Evolutionary conservation across 23 red algal species (phyloP), one percentile per base, ranked within the genome.

Genomic region (Agarophyton chilense): DNA sequence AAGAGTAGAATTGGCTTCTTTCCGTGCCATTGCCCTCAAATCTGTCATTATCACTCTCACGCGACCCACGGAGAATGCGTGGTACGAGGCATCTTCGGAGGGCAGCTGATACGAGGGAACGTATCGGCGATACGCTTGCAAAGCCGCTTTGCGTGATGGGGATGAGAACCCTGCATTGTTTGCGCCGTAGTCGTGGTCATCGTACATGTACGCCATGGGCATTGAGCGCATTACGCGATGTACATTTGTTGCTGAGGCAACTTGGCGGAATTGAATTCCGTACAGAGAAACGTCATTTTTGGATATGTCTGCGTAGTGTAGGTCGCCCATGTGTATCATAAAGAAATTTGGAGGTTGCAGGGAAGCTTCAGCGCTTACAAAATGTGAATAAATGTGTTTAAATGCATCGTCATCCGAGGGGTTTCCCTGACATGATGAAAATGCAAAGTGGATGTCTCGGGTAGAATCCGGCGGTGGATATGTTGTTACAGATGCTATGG

Each of bases 241-340:
- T 24, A 65, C 55, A 28, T 29, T 53, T 22, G 33, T 10, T 31
- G 50, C 26, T 46, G 68, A 49, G 22, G 79, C 50, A 34, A 90
- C 86, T n/a, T 43, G 17, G 1, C 24, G 49, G 10, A 79, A 32
- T 5, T 28, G 24, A 61, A 44, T 52, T 50, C 71, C 35, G 39
- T 55, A 90, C 6, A 77, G 55, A 2, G 52, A 61, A 52, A 57
- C 35, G 32, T 79, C 54, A n/a, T 90, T 90, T n/a, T 65, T 35
- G 25, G 49, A 8, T 14, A 90, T 90, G n/a, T 90, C 62, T 16
- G 71, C 68, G 40, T 90, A 90, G 21, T 57, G 52, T 2, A 90
- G 54, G 86, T 90, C 86, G 57, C 86, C 86, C 73, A 79, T 79
- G 32, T 90, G 86, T n/a, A 90, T 42, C 70, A 90, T 78, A 28